Evolutionary conservation across 75 land plant species (phyloP).

Genomic region (Ceratopteris richardii): DNA sequence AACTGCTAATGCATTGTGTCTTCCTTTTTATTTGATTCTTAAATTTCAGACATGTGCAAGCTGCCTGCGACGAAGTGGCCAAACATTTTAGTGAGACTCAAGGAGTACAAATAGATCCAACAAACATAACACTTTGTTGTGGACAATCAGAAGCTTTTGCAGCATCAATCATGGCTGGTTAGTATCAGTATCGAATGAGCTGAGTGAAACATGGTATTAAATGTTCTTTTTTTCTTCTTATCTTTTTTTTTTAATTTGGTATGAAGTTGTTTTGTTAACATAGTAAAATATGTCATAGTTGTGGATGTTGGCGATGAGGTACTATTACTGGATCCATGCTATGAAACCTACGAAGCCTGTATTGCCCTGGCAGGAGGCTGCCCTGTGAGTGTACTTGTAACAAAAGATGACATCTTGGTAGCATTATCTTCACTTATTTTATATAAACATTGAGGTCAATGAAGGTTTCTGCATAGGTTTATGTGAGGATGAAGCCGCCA

Average conservation of each 20-base stretch:
- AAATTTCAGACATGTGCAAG: constrained; percentile 90
- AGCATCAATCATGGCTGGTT: constrained; percentile 72
- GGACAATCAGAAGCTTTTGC: constrained; percentile 98
- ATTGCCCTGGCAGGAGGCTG: constrained; percentile 73
- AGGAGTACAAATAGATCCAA: constrained; percentile 61
- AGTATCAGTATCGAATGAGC: constrained; percentile 5
- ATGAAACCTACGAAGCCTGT: constrained; percentile 78
- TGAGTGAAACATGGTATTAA: background rate
- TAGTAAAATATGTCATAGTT: constrained; percentile 36
- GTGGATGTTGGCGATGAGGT: constrained; percentile 87
- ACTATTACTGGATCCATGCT: constrained; percentile 71
- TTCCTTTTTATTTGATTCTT: too few relatives aligned
- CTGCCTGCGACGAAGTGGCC: constrained; percentile 69
- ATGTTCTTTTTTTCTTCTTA: background rate
- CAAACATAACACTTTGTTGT: constrained; percentile 63
- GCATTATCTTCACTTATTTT: background rate
- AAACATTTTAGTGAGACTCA: constrained; percentile 39
- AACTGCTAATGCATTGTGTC: too few relatives aligned
- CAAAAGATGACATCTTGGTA: background rate
- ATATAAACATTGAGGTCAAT: background rate
- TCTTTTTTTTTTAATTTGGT: too few relatives aligned
- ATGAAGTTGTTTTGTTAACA: background rate
- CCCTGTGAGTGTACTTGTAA: constrained; percentile 41
- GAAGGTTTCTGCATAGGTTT: constrained; percentile 47
- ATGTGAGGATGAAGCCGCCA: constrained; percentile 74